A percentile compares a stretch with the other conserved stretches of the same genome.
These are phyloP conservation scores for Hypoxylon sp. DNA, from an alignment of 2,329 filamentous ascomycete species.

Conservation along the genomic window DNA sequence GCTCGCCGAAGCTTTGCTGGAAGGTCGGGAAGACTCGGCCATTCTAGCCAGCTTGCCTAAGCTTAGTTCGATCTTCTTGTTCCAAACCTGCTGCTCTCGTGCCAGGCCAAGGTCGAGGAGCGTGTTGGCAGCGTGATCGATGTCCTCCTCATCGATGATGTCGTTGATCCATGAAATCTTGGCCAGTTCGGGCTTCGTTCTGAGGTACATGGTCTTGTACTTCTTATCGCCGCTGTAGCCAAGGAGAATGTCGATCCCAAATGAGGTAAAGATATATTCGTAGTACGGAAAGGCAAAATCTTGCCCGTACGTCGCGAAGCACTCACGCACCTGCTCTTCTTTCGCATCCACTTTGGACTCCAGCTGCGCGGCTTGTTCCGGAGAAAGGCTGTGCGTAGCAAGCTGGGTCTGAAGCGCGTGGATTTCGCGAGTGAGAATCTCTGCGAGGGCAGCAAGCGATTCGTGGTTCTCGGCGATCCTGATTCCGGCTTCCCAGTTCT, in stretches of 20 bases:
- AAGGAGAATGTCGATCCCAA: constrained; percentile 73
- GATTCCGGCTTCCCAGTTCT: constrained; percentile 66
- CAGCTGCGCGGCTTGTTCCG: constrained; percentile 50
- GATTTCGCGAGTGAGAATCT: constrained; percentile 64
- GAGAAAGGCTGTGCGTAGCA: constrained; percentile 45
- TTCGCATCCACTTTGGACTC: constrained; percentile 56
- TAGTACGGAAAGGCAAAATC: constrained; percentile 81
- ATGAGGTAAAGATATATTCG: constrained; percentile 74
- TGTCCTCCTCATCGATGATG: constrained; percentile 77
- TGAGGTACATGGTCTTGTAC: constrained; percentile 80
- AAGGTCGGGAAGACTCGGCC: constrained; percentile 60
- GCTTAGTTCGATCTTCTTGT: constrained; percentile 90
- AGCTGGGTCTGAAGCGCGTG: constrained; percentile 51
- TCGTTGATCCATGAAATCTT: constrained; percentile 97
- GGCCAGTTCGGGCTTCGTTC: constrained; percentile 73
- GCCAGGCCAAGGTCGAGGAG: constrained; percentile 74
- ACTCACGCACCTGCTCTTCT: constrained; percentile 55
- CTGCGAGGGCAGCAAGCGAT: constrained; percentile 62
- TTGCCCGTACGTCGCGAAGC: constrained; percentile 71
- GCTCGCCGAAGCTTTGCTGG: constrained; percentile 42
- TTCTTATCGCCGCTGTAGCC: constrained; percentile 73
- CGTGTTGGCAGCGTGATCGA: constrained; percentile 73
- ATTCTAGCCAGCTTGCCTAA: constrained; percentile 83
- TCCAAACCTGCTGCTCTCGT: constrained; percentile 84
- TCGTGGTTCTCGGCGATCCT: constrained; percentile 65